Evolutionary conservation across 305 asterid genomes (phyloP).

Genomic region (Solanum aculeatissimum): DNA sequence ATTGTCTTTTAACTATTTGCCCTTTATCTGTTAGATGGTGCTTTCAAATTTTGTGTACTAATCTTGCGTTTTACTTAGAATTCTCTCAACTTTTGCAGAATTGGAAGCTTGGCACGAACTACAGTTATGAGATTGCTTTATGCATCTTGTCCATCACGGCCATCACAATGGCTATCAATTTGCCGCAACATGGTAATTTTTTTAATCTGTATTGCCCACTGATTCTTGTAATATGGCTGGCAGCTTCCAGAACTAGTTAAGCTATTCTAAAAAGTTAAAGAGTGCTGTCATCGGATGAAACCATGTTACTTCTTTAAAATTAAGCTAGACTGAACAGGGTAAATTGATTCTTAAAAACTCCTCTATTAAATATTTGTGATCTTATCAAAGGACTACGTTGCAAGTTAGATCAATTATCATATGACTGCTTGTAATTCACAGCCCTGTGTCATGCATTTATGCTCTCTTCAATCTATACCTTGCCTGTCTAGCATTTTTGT

Average conservation of each 20-base stretch:
- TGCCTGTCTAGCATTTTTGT: background rate
- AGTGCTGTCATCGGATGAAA: background rate
- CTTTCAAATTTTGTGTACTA: background rate
- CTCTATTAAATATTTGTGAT: background rate
- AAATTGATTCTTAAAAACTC: background rate
- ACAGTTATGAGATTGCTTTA: conserved; percentile 82
- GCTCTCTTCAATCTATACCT: background rate
- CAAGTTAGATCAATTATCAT: background rate
- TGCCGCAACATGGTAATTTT: conserved; percentile 74
- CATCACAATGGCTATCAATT: conserved; percentile 89
- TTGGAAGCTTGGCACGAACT: conserved; percentile 77
- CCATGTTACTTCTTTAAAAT: background rate
- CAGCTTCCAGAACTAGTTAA: background rate
- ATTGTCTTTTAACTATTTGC: background rate
- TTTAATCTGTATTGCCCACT: background rate
- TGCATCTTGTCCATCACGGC: conserved; percentile 84
- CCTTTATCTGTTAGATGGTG: background rate
- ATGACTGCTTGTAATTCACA: background rate
- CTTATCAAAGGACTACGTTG: background rate
- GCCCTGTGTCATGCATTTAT: background rate
- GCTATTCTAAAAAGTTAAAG: background rate
- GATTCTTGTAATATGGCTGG: background rate
- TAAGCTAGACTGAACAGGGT: background rate
- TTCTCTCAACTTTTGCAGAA: conserved; percentile 36
- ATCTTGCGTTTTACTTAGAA: background rate